These are phyloP conservation scores for Mangifera indica DNA, from an alignment of 345 rosid species.

Conservation along the genomic window DNA sequence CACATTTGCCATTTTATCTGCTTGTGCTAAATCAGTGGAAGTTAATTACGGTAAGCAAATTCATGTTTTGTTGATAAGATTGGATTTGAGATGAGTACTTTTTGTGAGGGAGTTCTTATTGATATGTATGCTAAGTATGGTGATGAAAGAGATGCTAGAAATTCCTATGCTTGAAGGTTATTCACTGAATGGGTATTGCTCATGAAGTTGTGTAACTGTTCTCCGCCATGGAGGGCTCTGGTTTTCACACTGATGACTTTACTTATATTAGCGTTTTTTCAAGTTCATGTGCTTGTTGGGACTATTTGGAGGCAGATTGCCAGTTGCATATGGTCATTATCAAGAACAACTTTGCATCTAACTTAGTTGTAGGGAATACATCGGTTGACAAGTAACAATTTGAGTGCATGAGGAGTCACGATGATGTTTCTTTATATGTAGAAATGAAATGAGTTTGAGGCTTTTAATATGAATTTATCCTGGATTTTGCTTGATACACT, in stretches of 20 bases:
- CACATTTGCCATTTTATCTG: slow-evolving; percentile 68
- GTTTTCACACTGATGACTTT: slow-evolving; percentile 70
- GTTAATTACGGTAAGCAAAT: slow-evolving; percentile 51
- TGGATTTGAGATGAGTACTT: slow-evolving; percentile 54
- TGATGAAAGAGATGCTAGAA: slow-evolving; percentile 49
- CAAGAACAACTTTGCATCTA: slow-evolving; percentile 52
- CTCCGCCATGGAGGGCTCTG: slow-evolving; percentile 58
- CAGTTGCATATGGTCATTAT: slow-evolving; percentile 71
- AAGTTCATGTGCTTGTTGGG: slow-evolving; percentile 74
- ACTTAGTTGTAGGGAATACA: slow-evolving; percentile 82
- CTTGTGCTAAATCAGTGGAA: slow-evolving; percentile 54
- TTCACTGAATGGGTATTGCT: slow-evolving; percentile 65
- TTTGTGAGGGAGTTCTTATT: slow-evolving; percentile 70
- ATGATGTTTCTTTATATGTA: slow-evolving; percentile 77
- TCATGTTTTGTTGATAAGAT: slow-evolving; percentile 62
- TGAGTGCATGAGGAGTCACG: slow-evolving; percentile 53
- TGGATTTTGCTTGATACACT: slow-evolving; percentile 64
- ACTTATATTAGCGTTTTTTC: slow-evolving; percentile 84
- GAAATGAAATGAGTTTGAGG: slow-evolving; percentile 64
- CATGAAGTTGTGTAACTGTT: slow-evolving; percentile 54
- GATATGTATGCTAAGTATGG: slow-evolving; percentile 82
- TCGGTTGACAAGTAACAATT: slow-evolving; percentile 78
- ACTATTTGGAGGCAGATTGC: slow-evolving; percentile 51
- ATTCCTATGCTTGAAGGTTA: slow-evolving; percentile 84
- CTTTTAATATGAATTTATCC: slow-evolving; percentile 54